Evolutionary conservation across 1,139 yeast species (phyloP), one percentile per base, ranked within the genome.

Genomic region (Pichia sp.): DNA sequence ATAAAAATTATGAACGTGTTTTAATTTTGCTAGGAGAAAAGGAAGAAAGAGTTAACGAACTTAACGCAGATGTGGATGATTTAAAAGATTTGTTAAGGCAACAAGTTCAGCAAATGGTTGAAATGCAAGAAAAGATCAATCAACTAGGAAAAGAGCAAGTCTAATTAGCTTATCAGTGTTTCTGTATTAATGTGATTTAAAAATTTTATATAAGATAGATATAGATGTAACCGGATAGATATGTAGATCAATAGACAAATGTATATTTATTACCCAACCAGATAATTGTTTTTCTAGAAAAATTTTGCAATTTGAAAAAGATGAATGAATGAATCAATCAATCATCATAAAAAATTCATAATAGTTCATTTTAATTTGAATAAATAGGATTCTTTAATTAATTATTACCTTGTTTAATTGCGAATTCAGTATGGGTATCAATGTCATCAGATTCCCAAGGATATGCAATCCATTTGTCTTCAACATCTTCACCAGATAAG

Each of bases 81-180:
- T 70, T 92, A 63, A 92, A 90, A 63, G 90, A 84, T 35, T 69
- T 90, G 68, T 77, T 89, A 60, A 74, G 78, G 50, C 74, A 76
- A 51, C 98, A 92, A 63, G 92, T 89, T 30, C 94, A 87, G 61
- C 94, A 89, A 56, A 72, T 90, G 75, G 80, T 86, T 37, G 85
- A 78, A 47, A 67, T 83, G 64, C 83, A 79, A 52, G 78, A 69
- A 30, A 50, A 48, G n/a, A 43, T 55, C 11, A 46, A 46, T 37
- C 40, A 35, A 30, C 22, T 43, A 6, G 24, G n/a, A 24, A 24
- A 24, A n/a, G 12, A 28, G 4, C 5, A 30, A 30, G 7, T 30
- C 7, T 1, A 12, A 24, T 5, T 24, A 33, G 8, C 12, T 6
- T 31, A 25, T 37, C 29, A 16, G 26, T 30, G 12, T 36, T n/a